A percentile compares a stretch with the other conserved stretches of the same genome.
Conservation (phyloP, 108 stramenopile genomes). For the Nannochloropsis oceanica region DNA sequence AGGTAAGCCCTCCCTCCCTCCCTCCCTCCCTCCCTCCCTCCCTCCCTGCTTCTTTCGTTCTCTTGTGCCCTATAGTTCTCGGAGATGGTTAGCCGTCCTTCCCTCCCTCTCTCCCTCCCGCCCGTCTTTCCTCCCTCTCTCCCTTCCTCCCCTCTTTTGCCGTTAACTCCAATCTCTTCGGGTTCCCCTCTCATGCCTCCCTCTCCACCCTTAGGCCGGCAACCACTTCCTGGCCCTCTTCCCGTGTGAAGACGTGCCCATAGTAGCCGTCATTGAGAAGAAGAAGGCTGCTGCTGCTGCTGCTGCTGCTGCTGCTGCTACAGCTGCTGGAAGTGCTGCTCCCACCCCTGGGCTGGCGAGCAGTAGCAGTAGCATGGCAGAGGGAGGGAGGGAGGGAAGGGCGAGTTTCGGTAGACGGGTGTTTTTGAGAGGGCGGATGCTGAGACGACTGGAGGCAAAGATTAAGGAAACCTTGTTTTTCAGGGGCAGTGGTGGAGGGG, state of each 20-base stretch:
- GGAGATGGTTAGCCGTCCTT: no score
- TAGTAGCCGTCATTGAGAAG: neutral
- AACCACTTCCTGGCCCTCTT: constrained; percentile 84
- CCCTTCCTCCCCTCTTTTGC: no score
- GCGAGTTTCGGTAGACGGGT: neutral
- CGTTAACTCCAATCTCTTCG: no score
- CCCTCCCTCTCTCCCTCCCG: no score
- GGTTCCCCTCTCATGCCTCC: no score
- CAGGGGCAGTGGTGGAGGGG: neutral
- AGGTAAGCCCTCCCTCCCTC: no score
- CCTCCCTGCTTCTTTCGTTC: no score
- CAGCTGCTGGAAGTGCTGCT: neutral
- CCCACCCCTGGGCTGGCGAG: no score
- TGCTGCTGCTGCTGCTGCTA: neutral
- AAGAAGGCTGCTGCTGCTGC: no score
- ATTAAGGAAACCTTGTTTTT: neutral
- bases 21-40: no score
- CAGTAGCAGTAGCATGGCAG: neutral
- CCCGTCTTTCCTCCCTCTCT: no score
- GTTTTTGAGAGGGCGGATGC: neutral
- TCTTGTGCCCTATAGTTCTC: no score
- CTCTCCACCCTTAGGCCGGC: constrained; percentile 32
- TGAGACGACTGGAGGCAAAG: neutral
- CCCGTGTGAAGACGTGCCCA: constrained; percentile 15
- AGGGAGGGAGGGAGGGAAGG: neutral